phyloP scores from a whole-genome alignment of 805 yeast species.

The Tanozyma kutaoensis region DNA sequence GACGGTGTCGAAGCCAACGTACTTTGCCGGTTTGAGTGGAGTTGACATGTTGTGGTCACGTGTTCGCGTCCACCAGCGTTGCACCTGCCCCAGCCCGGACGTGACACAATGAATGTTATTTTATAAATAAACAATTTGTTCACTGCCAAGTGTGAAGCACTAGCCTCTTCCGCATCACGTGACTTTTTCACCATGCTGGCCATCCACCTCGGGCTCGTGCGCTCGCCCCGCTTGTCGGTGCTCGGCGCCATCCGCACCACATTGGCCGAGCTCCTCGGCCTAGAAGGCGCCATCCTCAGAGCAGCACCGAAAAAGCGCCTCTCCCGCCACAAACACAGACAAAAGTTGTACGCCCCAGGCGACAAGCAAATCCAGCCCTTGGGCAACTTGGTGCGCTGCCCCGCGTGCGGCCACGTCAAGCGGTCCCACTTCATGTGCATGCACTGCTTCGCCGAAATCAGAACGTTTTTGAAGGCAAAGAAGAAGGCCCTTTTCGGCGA shows the following conservation, averaged over 20 bases:
- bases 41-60: no score
- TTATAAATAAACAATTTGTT: no score
- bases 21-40: conserved; percentile 52
- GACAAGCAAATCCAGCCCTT: conserved; percentile 67
- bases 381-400: conserved; percentile 76
- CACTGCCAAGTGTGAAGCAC: no score
- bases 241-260: no score
- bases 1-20: conserved; percentile 95
- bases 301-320: conserved; percentile 95
- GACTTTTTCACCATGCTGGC: no score
- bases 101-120: no score
- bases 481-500: conserved; percentile 13
- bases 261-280: no score
- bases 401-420: conserved; percentile 89
- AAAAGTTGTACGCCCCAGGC: conserved; percentile 71
- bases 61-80: no score
- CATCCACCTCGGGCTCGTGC: no score
- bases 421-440: conserved; percentile 85
- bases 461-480: conserved; percentile 52
- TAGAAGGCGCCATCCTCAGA: conserved; percentile 42
- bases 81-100: no score
- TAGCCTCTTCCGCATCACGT: no score
- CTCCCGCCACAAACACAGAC: conserved; percentile 67
- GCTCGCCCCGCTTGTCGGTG: no score
- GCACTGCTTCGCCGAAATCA: conserved; percentile 81